Base-by-base conservation (phyloP, 2,329 filamentous ascomycete species). In the Dactylellina sp. region DNA sequence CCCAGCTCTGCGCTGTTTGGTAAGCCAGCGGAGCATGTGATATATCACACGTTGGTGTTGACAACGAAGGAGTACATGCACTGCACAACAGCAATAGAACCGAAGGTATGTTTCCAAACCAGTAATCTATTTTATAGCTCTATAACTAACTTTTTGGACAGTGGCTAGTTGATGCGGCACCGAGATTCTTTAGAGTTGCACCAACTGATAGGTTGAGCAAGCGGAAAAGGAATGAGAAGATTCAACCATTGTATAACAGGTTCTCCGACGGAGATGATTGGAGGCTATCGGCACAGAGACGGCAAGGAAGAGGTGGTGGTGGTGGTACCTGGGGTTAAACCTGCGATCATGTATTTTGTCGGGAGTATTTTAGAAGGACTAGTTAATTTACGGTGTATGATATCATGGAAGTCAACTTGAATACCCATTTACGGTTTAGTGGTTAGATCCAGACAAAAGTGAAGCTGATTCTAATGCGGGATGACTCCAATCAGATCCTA, bases 41-140 rank as follows among this genome's bases (percentile, higher is more conserved):
- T 99, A 63, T 99, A 97, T 80, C 90, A 97, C 79, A 89, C 88
- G 60, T 84, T 99, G 18, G 92, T 98, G 6, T 86, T 98, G 78
- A 99, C 95, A 22, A 96, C 91, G 22, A 94, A 96, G 83, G 95
- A 99, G 83, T 99, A 98, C 82, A 98, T 99, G 95, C 93, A 97
- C 79, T 91, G 88, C 80, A 95, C 93, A 12, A 97, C 92, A 2
- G 87, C 87, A 2, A 98, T 99, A 79, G 95, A 99, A 82, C 94
- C 95, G 7, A 97, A 96, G 79, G 80, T 82, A 81, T 66, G 80
- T 77, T 68, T 59, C 12, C 53, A 53, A 14, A 16, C 40, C 47
- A 32, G 14, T 66, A 14, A 25, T 28, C 24, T 14, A 18, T 25
- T 28, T 40, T 25, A 35, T n/a, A 1, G 9, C 4, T 22, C 14